Conservation (phyloP, 1,284 basidiomycete genomes). For the Microbotryomycetes sp. region DNA sequence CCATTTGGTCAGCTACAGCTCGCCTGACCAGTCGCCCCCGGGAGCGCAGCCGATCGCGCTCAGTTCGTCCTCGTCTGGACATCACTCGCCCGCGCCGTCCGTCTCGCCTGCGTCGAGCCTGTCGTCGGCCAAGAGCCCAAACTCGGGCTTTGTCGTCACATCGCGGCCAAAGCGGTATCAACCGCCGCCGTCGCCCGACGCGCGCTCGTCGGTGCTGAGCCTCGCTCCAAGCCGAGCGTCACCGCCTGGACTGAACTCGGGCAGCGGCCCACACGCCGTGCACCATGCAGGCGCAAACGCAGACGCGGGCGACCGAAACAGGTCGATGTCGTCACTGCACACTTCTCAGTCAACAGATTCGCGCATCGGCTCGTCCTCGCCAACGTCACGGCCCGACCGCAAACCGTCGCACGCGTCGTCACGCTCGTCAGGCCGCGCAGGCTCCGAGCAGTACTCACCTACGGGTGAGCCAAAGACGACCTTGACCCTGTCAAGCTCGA, state of each 20-base stretch:
- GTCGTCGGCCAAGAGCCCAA: too few species aligned
- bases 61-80: neutral
- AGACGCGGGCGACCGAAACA: neutral
- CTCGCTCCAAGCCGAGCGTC: neutral
- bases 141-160: slow-evolving; percentile 22
- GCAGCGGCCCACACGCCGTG: neutral
- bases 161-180: slow-evolving; percentile 1
- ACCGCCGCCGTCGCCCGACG: slow-evolving; percentile 1
- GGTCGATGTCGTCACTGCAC: neutral
- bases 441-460: neutral
- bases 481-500: slow-evolving; percentile 27
- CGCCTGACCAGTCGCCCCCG: neutral
- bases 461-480: slow-evolving; percentile 30
- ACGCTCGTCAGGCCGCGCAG: neutral
- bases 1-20: neutral
- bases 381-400: neutral
- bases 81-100: neutral
- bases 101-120: neutral
- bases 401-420: neutral
- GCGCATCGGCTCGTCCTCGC: neutral
- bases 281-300: neutral
- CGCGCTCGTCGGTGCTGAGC: neutral
- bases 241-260: neutral
- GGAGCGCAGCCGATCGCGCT: neutral
- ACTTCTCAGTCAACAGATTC: neutral